Conservation (phyloP, 768 basidiomycete species). For the Tylopilus sp. region DNA sequence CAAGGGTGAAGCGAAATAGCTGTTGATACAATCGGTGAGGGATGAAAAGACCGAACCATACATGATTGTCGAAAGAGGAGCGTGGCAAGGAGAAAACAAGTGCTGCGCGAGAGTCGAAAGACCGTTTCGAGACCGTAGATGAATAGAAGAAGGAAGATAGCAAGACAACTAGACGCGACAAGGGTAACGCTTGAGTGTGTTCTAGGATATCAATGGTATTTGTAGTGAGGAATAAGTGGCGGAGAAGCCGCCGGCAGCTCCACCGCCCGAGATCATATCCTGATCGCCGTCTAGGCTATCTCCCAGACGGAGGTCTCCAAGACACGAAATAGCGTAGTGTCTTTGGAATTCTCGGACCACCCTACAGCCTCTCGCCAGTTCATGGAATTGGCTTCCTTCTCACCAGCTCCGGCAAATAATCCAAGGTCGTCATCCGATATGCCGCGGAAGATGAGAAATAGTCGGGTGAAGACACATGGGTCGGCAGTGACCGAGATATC, state of each 20-base stretch:
- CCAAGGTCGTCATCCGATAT: constrained; percentile 76
- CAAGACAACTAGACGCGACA: constrained; percentile 20
- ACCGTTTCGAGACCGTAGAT: constrained; percentile 9
- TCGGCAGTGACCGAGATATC: constrained; percentile 83
- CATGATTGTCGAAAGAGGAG: constrained; percentile 2
- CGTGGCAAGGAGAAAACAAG: constrained; percentile 16
- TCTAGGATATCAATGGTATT: constrained; percentile 25
- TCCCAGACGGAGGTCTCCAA: constrained; percentile 79
- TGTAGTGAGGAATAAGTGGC: constrained; percentile 6
- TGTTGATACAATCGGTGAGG: constrained; percentile 28
- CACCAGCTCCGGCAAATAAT: constrained; percentile 72
- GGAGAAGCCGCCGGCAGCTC: constrained; percentile 20
- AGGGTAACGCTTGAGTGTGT: constrained; percentile 19
- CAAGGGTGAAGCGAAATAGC: constrained; percentile 7
- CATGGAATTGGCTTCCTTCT: constrained; percentile 78
- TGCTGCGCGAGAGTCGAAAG: background rate
- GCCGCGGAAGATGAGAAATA: constrained; percentile 86
- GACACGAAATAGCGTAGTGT: constrained; percentile 68
- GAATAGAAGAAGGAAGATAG: constrained; percentile 11
- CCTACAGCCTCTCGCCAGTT: constrained; percentile 82
- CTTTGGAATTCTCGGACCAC: constrained; percentile 80
- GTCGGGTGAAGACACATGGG: constrained; percentile 75
- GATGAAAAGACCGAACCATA: constrained; percentile 8
- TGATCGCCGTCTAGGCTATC: constrained; percentile 40
- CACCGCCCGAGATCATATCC: background rate